Percentiles rank a stretch among this genome's conserved stretches.
phyloP scores from a whole-genome alignment of 2,329 filamentous ascomycete species.

The Graphilbum fragrans region DNA sequence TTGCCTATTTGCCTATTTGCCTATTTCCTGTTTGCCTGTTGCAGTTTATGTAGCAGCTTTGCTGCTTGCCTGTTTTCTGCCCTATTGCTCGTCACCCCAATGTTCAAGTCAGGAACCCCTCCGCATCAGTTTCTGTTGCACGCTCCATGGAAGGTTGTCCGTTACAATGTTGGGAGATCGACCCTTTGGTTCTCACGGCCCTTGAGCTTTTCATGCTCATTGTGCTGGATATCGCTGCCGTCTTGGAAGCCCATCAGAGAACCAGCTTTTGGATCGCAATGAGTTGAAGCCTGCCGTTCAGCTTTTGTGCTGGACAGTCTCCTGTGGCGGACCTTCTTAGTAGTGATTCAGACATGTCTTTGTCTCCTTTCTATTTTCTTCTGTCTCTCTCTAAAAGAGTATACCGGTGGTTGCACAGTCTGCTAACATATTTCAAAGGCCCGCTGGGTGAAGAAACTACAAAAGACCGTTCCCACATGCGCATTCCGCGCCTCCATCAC shows the following conservation, averaged over 20 bases:
- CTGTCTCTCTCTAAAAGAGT: background rate
- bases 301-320: constrained; percentile 31
- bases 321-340: constrained; percentile 85
- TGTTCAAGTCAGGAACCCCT: constrained; percentile 76
- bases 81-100: constrained; percentile 38
- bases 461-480: constrained; percentile 84
- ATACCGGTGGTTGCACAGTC: background rate
- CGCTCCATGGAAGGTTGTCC: constrained; percentile 69
- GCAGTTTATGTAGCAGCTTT: no score
- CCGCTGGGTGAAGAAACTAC: constrained; percentile 79
- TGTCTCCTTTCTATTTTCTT: constrained; percentile 9
- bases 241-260: constrained; percentile 79
- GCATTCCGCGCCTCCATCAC: constrained; percentile 92
- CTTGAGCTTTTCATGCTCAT: constrained; percentile 49
- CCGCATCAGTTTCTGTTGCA: constrained; percentile 31
- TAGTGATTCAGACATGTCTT: constrained; percentile 74
- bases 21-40: no score
- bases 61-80: constrained; percentile 7
- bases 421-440: constrained; percentile 49
- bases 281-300: constrained; percentile 78
- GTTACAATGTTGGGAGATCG: constrained; percentile 99
- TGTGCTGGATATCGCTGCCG: constrained; percentile 64
- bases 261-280: constrained; percentile 70
- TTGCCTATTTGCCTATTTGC: no score
- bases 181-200: constrained; percentile 56